These are phyloP conservation scores for Phytophthora pini DNA, from an alignment of 352 stramenopile species.

Conservation along the genomic window DNA sequence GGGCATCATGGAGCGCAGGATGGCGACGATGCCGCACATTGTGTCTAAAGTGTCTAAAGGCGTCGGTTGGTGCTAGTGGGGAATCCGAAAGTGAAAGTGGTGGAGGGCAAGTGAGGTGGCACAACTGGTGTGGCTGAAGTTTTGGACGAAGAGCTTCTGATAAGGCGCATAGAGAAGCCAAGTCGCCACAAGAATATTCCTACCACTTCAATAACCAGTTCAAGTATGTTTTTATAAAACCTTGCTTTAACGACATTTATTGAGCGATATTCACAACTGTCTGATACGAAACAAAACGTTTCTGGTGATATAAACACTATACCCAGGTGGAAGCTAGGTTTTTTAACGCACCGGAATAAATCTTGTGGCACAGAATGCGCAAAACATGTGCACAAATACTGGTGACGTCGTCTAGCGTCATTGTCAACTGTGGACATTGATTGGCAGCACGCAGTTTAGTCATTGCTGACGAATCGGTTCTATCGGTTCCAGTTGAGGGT, in stretches of 20 bases:
- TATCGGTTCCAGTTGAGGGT: not conserved
- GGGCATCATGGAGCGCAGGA: slow-evolving; percentile 95
- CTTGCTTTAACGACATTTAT: too few species aligned
- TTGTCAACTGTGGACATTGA: not conserved
- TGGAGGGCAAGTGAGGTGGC: not conserved
- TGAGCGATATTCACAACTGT: too few species aligned
- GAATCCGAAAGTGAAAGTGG: slow-evolving; percentile 18
- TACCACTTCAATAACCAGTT: slow-evolving; percentile 1
- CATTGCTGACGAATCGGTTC: slow-evolving; percentile 2
- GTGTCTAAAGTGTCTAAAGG: too few species aligned
- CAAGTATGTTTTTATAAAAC: too few species aligned
- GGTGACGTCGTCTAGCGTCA: slow-evolving; percentile 14
- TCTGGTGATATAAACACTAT: not conserved
- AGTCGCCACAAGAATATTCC: slow-evolving; percentile 55
- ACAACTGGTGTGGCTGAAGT: slow-evolving; percentile 7
- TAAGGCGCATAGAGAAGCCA: slow-evolving; percentile 8
- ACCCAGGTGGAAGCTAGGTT: not conserved
- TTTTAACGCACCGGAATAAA: slow-evolving; percentile 14
- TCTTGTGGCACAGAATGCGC: slow-evolving; percentile 13
- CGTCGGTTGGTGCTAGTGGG: not conserved
- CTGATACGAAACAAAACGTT: too few species aligned
- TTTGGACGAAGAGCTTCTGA: slow-evolving; percentile 16
- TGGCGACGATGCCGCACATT: slow-evolving; percentile 99
- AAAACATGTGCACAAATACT: slow-evolving; percentile 4
- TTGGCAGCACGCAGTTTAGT: not conserved